These are phyloP conservation scores for Ganoderma lingzhi DNA, from an alignment of 1,284 basidiomycete genomes.

Conservation along the genomic window DNA sequence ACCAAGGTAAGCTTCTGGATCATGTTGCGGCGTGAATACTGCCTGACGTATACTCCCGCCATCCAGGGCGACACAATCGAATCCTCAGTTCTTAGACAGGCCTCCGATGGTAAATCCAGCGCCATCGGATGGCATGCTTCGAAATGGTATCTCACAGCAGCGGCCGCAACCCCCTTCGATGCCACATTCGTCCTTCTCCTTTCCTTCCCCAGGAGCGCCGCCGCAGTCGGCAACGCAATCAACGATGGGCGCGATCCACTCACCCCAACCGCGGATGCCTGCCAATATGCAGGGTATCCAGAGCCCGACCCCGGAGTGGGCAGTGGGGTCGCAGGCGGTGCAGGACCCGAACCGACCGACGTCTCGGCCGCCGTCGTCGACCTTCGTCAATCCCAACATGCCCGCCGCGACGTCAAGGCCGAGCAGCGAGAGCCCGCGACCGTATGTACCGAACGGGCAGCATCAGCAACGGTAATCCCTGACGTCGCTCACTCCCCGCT, in stretches of 20 bases:
- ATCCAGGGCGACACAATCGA: constrained; percentile 37
- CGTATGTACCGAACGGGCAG: constrained; percentile 55
- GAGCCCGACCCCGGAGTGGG: constrained; percentile 60
- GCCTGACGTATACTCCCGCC: background rate
- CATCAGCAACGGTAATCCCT: constrained; percentile 59
- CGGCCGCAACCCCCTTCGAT: constrained; percentile 52
- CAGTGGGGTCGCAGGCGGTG: constrained; percentile 50
- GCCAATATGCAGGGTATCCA: constrained; percentile 43
- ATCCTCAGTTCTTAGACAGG: constrained; percentile 46
- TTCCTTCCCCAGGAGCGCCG: constrained; percentile 43
- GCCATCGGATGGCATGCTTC: constrained; percentile 49
- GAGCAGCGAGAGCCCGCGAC: constrained; percentile 55
- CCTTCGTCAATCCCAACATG: constrained; percentile 52
- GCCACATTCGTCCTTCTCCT: constrained; percentile 53
- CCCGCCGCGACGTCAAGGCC: constrained; percentile 41
- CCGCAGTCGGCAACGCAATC: constrained; percentile 52
- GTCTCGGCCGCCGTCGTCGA: constrained; percentile 55
- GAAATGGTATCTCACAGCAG: constrained; percentile 47
- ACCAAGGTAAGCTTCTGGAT: constrained; percentile 35
- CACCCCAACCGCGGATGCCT: constrained; percentile 47
- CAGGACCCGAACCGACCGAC: constrained; percentile 49
- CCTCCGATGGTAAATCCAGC: constrained; percentile 43
- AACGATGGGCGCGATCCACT: constrained; percentile 50
- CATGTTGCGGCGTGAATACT: background rate
- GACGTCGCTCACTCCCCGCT: constrained; percentile 35